Evolutionary conservation across 2,329 filamentous ascomycete species (phyloP).

Genomic region (Bipolaris zeicola): DNA sequence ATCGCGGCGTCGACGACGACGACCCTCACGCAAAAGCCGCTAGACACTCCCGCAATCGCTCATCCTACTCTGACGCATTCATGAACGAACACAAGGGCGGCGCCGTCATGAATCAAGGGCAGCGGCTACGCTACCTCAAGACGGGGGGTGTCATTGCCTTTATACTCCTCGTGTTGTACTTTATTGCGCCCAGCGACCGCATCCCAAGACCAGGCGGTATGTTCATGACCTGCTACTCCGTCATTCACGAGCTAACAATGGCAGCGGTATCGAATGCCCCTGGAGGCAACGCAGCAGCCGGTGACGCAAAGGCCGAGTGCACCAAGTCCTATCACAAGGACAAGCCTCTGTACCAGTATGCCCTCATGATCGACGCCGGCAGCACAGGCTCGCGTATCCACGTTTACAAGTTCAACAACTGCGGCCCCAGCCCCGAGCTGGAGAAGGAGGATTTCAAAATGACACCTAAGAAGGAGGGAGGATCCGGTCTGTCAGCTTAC

Average conservation of each 20-base stretch:
- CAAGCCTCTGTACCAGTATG: conserved; percentile 96
- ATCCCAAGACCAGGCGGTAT: conserved; percentile 33
- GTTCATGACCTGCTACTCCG: conserved; percentile 7
- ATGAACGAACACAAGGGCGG: conserved; percentile 53
- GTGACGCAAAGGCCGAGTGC: conserved; percentile 75
- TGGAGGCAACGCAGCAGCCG: conserved; percentile 52
- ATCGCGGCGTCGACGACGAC: conserved; percentile 36
- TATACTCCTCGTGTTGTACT: conserved; percentile 63
- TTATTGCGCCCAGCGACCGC: conserved; percentile 55
- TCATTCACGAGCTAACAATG: neutral
- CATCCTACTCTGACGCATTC: conserved; percentile 46
- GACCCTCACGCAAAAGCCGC: conserved; percentile 57
- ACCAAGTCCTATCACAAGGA: conserved; percentile 80
- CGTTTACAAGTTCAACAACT: conserved; percentile 99
- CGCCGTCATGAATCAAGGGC: conserved; percentile 66
- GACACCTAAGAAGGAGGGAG: conserved; percentile 82
- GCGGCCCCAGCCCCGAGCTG: conserved; percentile 90
- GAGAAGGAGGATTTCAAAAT: conserved; percentile 92
- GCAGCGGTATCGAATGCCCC: conserved; percentile 29
- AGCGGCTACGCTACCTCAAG: conserved; percentile 66
- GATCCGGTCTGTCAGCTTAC: conserved; percentile 84
- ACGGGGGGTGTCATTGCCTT: conserved; percentile 65
- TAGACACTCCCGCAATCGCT: conserved; percentile 47
- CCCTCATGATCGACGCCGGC: conserved; percentile 97
- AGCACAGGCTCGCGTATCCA: conserved; percentile 98